Evolutionary conservation across 2,329 filamentous ascomycete species (phyloP).

Genomic region (Ampelomyces quisqualis): DNA sequence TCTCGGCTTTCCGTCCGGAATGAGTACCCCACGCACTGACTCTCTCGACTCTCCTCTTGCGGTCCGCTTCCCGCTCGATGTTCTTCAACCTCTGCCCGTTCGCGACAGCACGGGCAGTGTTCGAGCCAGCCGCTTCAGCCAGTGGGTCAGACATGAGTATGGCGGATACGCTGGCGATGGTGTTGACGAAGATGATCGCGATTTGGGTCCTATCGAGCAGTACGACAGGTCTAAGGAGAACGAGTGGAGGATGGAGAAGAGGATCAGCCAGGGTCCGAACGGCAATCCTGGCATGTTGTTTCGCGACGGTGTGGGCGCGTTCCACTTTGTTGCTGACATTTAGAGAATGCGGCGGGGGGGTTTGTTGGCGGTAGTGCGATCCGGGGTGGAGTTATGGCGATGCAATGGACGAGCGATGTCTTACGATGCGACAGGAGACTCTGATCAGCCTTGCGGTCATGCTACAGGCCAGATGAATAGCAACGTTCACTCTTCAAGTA

Average conservation of each 20-base stretch:
- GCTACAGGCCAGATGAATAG: too few species aligned
- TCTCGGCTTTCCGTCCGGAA: conserved; percentile 14
- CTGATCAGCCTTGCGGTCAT: too few species aligned
- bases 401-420: too few species aligned
- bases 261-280: conserved; percentile 11
- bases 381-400: too few species aligned
- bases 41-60: conserved; percentile 16
- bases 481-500: too few species aligned
- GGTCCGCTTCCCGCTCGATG: conserved; percentile 8
- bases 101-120: conserved; percentile 14
- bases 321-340: conserved; percentile 7
- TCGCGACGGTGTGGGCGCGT: conserved; percentile 7
- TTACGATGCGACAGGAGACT: too few species aligned
- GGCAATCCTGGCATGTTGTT: conserved; percentile 19
- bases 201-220: conserved; percentile 17
- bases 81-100: conserved; percentile 9
- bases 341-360: conserved; percentile 2
- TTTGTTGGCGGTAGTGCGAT: too few species aligned
- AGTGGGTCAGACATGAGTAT: conserved; percentile 9
- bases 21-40: conserved; percentile 5
- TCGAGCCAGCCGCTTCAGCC: conserved; percentile 15
- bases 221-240: conserved; percentile 10
- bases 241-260: conserved; percentile 22
- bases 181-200: conserved; percentile 11
- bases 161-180: conserved; percentile 9